A percentile compares a stretch with the other conserved stretches of the same genome.
Evolutionary conservation across 306 rosid genomes (phyloP).

Genomic region (Quercus berberidifolia): DNA sequence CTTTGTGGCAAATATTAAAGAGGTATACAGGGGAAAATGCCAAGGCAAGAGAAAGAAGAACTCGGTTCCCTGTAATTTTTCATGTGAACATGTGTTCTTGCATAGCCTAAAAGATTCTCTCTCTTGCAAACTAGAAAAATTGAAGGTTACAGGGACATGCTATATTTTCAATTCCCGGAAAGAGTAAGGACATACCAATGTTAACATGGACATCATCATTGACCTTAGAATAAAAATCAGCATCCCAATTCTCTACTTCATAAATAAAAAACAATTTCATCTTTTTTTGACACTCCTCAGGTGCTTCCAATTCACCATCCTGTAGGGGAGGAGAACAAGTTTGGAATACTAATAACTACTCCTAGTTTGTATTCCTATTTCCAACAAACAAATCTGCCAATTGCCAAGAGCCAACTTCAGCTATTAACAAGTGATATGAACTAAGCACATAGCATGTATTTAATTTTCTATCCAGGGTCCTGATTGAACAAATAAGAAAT

Average conservation of each 20-base stretch:
- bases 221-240: constrained; percentile 64
- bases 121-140: neutral
- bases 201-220: constrained; percentile 62
- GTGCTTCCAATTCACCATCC: constrained; percentile 61
- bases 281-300: constrained; percentile 43
- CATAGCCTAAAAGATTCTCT: neutral
- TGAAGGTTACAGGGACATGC: neutral
- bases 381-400: neutral
- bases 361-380: neutral
- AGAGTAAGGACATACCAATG: constrained; percentile 55
- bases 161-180: constrained; percentile 9
- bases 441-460: too few relatives aligned
- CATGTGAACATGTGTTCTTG: neutral
- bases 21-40: neutral
- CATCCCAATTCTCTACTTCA: constrained; percentile 62
- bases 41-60: neutral
- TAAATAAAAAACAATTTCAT: constrained; percentile 50
- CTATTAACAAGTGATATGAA: neutral
- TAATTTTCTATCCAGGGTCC: neutral
- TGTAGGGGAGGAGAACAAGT: constrained; percentile 29
- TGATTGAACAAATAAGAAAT: neutral
- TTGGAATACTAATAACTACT: neutral
- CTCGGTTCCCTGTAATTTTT: neutral
- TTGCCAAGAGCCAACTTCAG: neutral
- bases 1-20: neutral